Base-by-base conservation (phyloP, 306 rosid species). In the Quercus variabilis region DNA sequence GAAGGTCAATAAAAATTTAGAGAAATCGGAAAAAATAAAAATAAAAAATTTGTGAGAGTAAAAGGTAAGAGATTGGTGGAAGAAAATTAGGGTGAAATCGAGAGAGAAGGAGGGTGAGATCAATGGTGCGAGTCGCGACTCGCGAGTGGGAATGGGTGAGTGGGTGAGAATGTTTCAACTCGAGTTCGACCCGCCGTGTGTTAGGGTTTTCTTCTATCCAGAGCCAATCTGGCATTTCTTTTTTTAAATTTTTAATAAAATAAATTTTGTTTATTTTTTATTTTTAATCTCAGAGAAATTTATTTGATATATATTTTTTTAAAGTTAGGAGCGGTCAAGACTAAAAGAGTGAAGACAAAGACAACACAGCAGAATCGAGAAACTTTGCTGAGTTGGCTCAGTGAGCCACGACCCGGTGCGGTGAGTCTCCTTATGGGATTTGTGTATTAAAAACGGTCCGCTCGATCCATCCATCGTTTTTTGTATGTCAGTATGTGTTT, bases 111-210 rank as follows among this genome's bases (percentile, higher is more conserved):
- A 76, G 78, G 23, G 86, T 68, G 83, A 70, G 75, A 74, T 54
- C 20, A 63, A 63, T 28, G 38, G 76, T 64, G 57, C 83, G 91
- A 89, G 86, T 91, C 84, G 90, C 72, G 91, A 91, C 88, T 91
- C 85, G 80, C 84, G 91, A 81, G 87, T 87, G 87, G 82, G 38
- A 82, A 35, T 35, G 41, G 41, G 46, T 41, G 46, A 81, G 86
- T 84, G 90, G 84, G 90, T 84, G 82, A 67, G 90, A 57, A 38
- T 38, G 54, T 74, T 82, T 84, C 81, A 83, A 91, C 96, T 91
- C 92, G 92, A 41, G 46, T 41, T 41, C 46, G 89, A 83, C 96
- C 91, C 93, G 92, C 83, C 84, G 90, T n/a, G 84, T 86, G 86
- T 56, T 81, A 78, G 79, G 81, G 41, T 75, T 79, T 84, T 73